Evolutionary conservation across 2,329 filamentous ascomycete species (phyloP).

Genomic region (Penicillium palitans): DNA sequence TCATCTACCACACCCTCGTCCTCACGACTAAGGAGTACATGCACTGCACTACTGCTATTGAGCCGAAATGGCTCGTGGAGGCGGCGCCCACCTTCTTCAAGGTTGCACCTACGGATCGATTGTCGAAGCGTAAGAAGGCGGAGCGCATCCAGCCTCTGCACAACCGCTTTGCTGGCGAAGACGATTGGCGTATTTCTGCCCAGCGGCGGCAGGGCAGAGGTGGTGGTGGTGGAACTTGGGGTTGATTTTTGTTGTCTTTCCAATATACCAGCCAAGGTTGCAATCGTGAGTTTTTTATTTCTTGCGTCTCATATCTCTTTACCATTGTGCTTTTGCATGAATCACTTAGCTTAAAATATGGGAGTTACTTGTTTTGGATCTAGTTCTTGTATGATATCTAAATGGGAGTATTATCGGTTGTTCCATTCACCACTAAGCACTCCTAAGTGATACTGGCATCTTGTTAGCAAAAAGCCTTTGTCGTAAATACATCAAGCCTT

Average conservation of each 20-base stretch:
- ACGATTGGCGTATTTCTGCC: slow-evolving; percentile 91
- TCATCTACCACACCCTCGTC: slow-evolving; percentile 73
- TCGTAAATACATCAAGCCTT: background rate
- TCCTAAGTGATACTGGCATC: no score
- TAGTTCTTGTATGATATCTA: background rate
- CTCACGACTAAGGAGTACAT: slow-evolving; percentile 85
- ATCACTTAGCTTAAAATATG: background rate
- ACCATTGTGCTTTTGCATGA: background rate
- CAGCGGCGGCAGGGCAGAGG: slow-evolving; percentile 82
- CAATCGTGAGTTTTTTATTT: background rate
- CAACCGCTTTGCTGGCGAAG: slow-evolving; percentile 86
- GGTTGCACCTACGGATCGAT: slow-evolving; percentile 79
- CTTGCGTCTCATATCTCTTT: background rate
- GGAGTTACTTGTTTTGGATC: background rate
- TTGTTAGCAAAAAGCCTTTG: background rate
- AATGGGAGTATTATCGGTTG: background rate
- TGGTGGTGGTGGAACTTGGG: slow-evolving; percentile 93
- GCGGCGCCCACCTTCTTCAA: slow-evolving; percentile 99
- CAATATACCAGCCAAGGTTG: slow-evolving; percentile 8
- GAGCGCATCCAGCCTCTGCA: slow-evolving; percentile 95
- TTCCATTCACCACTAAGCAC: background rate
- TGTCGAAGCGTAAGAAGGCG: slow-evolving; percentile 89
- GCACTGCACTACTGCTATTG: slow-evolving; percentile 89
- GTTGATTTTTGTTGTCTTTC: slow-evolving; percentile 32
- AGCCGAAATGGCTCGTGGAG: slow-evolving; percentile 91